These are phyloP conservation scores for Wickerhamiella siamensis DNA, from an alignment of 805 yeast species.

Conservation along the genomic window DNA sequence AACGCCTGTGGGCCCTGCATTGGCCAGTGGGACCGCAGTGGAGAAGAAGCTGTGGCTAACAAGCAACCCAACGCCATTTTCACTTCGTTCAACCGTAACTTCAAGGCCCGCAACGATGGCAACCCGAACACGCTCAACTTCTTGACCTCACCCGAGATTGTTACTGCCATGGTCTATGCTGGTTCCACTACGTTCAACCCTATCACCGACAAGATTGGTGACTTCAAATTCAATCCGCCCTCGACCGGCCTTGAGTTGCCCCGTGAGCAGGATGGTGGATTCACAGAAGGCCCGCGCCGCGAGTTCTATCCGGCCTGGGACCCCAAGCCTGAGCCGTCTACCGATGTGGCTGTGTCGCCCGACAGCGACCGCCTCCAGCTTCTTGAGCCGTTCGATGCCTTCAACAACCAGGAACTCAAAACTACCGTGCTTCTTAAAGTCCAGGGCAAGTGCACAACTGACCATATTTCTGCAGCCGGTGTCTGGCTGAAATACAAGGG, in stretches of 20 bases:
- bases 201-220: slow-evolving; percentile 66
- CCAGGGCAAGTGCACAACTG: slow-evolving; percentile 97
- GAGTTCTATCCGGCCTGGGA: slow-evolving; percentile 60
- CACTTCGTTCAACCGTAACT: slow-evolving; percentile 95
- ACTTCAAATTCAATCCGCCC: slow-evolving; percentile 62
- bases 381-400: slow-evolving; percentile 73
- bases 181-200: slow-evolving; percentile 92
- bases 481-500: slow-evolving; percentile 98
- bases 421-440: slow-evolving; percentile 74
- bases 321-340: slow-evolving; percentile 50
- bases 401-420: slow-evolving; percentile 74
- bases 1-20: slow-evolving; percentile 99
- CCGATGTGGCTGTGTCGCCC: slow-evolving; percentile 60
- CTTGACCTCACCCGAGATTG: slow-evolving; percentile 96
- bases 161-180: slow-evolving; percentile 90
- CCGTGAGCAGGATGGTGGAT: slow-evolving; percentile 37
- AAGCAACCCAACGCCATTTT: slow-evolving; percentile 56
- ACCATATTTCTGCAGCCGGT: slow-evolving; percentile 97
- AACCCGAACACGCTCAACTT: slow-evolving; percentile 96
- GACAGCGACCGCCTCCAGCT: slow-evolving; percentile 84
- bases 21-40: slow-evolving; percentile 91
- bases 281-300: slow-evolving; percentile 49
- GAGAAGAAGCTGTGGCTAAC: background rate
- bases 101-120: slow-evolving; percentile 96
- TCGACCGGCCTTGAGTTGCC: slow-evolving; percentile 83